Conservation (phyloP, 805 yeast species). For the Starmerella riodocensis region DNA sequence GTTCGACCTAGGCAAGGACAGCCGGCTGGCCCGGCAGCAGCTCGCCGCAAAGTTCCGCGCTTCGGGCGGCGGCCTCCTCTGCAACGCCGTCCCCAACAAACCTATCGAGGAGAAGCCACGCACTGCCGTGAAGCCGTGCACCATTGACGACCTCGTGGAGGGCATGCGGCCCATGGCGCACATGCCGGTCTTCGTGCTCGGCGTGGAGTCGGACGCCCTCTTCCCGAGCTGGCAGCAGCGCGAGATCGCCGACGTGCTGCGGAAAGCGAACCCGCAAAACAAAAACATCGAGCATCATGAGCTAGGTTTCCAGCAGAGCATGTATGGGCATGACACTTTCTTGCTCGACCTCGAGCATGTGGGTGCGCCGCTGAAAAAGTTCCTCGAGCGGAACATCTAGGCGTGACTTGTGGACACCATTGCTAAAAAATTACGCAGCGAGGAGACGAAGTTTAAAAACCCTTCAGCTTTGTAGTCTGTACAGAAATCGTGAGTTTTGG, state of each 20-base stretch:
- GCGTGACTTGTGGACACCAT: too few species aligned
- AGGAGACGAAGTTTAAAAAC: too few species aligned
- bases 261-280: constrained; percentile 21
- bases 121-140: constrained; percentile 18
- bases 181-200: constrained; percentile 61
- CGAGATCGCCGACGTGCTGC: constrained; percentile 55
- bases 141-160: constrained; percentile 43
- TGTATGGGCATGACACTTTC: constrained; percentile 88
- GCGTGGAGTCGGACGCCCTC: constrained; percentile 83
- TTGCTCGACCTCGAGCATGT: constrained; percentile 64
- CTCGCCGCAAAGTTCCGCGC: neutral
- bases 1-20: constrained; percentile 54
- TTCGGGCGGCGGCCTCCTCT: constrained; percentile 1
- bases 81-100: constrained; percentile 32
- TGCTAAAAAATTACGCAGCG: too few species aligned
- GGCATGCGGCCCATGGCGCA: constrained; percentile 55
- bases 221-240: constrained; percentile 93
- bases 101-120: constrained; percentile 45
- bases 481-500: too few species aligned
- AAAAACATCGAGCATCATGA: constrained; percentile 50
- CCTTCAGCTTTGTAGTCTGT: too few species aligned
- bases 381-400: constrained; percentile 32
- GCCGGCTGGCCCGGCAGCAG: constrained; percentile 6
- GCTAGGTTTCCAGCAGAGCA: constrained; percentile 59
- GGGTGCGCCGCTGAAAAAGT: constrained; percentile 59